These are phyloP conservation scores for Leptographium lundbergii DNA, from an alignment of 2,329 filamentous ascomycete genomes.

Conservation along the genomic window DNA sequence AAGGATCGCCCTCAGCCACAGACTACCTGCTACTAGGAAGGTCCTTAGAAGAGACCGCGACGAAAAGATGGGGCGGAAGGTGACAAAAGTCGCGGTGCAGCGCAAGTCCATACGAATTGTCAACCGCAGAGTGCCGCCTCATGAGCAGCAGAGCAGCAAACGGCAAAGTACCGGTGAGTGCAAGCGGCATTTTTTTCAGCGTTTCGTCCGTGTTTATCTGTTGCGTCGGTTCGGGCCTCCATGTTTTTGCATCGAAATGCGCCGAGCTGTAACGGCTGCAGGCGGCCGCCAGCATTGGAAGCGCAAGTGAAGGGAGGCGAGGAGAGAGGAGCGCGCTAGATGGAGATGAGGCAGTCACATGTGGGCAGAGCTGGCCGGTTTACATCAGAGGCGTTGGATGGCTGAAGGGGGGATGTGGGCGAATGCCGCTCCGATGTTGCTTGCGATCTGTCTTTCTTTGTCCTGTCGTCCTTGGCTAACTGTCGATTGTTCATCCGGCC, in stretches of 20 bases:
- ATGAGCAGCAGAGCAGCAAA: neutral
- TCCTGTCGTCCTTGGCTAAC: neutral
- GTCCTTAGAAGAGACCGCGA: neutral
- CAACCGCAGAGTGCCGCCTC: slow-evolving; percentile 1
- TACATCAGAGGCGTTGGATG: neutral
- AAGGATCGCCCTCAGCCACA: slow-evolving; percentile 1
- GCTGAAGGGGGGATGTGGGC: too few relatives aligned
- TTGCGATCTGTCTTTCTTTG: neutral
- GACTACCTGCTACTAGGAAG: neutral
- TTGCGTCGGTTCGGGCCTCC: neutral
- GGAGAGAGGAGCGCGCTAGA: neutral
- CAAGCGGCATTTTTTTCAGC: neutral
- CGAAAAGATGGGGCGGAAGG: slow-evolving; percentile 4
- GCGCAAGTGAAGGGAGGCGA: neutral
- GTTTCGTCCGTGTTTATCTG: neutral
- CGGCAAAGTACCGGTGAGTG: neutral
- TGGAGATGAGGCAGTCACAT: neutral
- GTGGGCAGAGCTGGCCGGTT: neutral
- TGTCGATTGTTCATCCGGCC: neutral
- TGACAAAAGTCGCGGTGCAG: slow-evolving; percentile 2
- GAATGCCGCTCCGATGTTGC: too few relatives aligned
- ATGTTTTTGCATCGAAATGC: neutral
- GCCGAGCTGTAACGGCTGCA: neutral
- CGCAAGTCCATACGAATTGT: slow-evolving; percentile 9
- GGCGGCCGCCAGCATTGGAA: neutral